A percentile compares a stretch with the other conserved stretches of the same genome.
phyloP scores from a whole-genome alignment of 345 rosid genomes.

The Pelargonium nanum region DNA sequence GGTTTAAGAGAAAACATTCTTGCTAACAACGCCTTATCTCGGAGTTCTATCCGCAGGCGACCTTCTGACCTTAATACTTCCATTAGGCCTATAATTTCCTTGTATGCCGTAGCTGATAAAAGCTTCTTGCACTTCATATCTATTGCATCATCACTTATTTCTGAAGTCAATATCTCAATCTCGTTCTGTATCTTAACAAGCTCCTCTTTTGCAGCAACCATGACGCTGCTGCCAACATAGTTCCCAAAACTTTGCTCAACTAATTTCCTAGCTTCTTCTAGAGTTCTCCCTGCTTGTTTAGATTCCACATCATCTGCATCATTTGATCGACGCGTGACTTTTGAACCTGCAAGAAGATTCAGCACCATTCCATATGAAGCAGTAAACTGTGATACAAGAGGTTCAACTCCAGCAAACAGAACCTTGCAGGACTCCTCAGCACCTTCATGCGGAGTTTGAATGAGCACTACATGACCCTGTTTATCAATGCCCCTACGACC shows the following conservation, averaged over 20 bases:
- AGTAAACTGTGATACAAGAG: conserved; percentile 89
- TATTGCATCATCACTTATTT: conserved; percentile 67
- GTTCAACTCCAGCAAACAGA: conserved; percentile 75
- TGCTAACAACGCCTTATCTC: conserved; percentile 49
- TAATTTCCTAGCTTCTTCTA: conserved; percentile 88
- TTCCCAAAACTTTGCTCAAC: conserved; percentile 95
- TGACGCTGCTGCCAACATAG: conserved; percentile 86
- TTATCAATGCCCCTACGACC: conserved; percentile 94
- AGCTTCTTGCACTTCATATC: conserved; percentile 67
- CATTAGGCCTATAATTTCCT: conserved; percentile 65
- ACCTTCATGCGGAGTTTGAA: conserved; percentile 81
- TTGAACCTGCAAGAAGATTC: conserved; percentile 77
- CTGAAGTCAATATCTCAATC: conserved; percentile 53
- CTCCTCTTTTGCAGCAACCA: conserved; percentile 85
- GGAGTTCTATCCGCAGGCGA: conserved; percentile 47
- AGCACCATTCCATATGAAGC: conserved; percentile 99
- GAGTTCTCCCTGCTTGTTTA: conserved; percentile 56
- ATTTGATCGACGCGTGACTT: conserved; percentile 46
- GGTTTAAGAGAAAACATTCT: conserved; percentile 60
- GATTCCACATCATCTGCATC: conserved; percentile 41
- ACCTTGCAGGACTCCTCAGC: conserved; percentile 88
- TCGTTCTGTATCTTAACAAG: conserved; percentile 62
- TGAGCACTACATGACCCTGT: conserved; percentile 70
- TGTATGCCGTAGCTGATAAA: conserved; percentile 51
- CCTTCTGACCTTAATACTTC: conserved; percentile 65